Evolutionary conservation across 345 rosid genomes (phyloP).

Genomic region (Aurinia saxatilis): DNA sequence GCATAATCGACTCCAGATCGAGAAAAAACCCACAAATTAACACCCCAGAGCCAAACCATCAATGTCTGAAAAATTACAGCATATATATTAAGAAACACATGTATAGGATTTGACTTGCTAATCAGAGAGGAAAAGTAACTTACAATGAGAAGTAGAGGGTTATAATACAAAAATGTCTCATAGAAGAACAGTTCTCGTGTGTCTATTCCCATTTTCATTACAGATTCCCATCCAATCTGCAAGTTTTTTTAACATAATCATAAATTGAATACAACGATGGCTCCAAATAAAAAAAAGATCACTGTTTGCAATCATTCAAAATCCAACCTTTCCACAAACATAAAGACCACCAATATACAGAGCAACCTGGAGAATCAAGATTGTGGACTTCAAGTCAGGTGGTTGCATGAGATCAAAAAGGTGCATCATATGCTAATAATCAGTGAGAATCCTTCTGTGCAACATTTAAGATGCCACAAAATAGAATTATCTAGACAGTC

Average conservation of each 20-base stretch:
- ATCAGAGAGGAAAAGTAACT: conserved; percentile 16
- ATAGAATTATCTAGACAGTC: too few species aligned
- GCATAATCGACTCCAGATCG: conserved; percentile 75
- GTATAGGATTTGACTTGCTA: not conserved
- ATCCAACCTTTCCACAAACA: conserved; percentile 80
- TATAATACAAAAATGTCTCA: conserved; percentile 91
- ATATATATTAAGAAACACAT: not conserved
- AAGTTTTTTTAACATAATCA: conserved; percentile 9
- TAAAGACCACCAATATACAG: conserved; percentile 66
- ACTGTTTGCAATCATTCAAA: not conserved
- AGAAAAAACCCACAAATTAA: conserved; percentile 80
- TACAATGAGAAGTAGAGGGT: conserved; percentile 97
- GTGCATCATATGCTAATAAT: too few species aligned
- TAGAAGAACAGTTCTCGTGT: conserved; percentile 81
- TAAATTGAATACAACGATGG: not conserved
- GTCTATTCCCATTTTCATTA: conserved; percentile 85
- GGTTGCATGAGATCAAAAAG: not conserved
- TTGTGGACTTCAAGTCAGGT: conserved; percentile 10
- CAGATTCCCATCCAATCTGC: conserved; percentile 95
- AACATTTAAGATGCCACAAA: too few species aligned
- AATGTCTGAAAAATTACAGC: conserved; percentile 46
- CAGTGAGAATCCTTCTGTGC: too few species aligned
- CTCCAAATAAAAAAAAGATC: not conserved
- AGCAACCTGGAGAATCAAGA: conserved; percentile 57
- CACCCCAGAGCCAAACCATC: conserved; percentile 99